Evolutionary conservation across 2,329 filamentous ascomycete species (phyloP).

Genomic region (Colletotrichum cuscutae): DNA sequence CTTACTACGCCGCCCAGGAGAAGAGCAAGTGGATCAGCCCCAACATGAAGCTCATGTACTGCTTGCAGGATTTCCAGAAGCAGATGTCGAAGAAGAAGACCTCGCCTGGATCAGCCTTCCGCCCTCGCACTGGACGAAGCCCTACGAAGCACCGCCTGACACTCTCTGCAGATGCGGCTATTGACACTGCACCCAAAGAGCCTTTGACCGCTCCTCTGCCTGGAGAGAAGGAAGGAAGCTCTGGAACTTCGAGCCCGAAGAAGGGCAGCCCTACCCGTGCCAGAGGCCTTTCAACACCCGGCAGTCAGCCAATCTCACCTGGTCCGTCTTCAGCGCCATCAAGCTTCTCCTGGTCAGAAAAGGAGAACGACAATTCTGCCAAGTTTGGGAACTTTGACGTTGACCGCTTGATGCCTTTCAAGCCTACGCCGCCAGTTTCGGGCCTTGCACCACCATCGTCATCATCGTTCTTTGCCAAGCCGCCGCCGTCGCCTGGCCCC

Average conservation of each 20-base stretch:
- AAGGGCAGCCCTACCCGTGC: constrained; percentile 57
- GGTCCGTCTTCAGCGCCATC: constrained; percentile 76
- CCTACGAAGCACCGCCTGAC: constrained; percentile 70
- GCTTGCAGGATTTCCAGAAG: constrained; percentile 83
- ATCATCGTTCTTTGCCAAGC: constrained; percentile 46
- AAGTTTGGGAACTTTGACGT: constrained; percentile 54
- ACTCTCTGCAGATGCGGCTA: constrained; percentile 65
- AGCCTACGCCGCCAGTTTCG: constrained; percentile 46
- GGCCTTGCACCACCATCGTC: constrained; percentile 41
- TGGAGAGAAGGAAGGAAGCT: constrained; percentile 58
- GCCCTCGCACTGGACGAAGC: constrained; percentile 62
- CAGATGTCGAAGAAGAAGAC: constrained; percentile 64
- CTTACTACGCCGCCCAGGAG: constrained; percentile 82
- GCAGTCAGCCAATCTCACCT: constrained; percentile 62
- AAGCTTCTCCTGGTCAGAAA: constrained; percentile 67
- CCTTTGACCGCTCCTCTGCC: constrained; percentile 69
- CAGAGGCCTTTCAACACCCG: constrained; percentile 65
- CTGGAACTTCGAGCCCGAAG: constrained; percentile 50
- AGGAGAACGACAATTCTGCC: constrained; percentile 52
- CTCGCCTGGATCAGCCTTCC: constrained; percentile 56
- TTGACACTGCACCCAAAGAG: constrained; percentile 62
- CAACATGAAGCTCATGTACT: constrained; percentile 94
- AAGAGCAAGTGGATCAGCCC: constrained; percentile 90
- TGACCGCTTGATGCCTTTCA: constrained; percentile 47
- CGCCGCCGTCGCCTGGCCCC: constrained; percentile 58